These are phyloP conservation scores for Naematelia aurantialba DNA, from an alignment of 768 basidiomycete species.

Conservation along the genomic window DNA sequence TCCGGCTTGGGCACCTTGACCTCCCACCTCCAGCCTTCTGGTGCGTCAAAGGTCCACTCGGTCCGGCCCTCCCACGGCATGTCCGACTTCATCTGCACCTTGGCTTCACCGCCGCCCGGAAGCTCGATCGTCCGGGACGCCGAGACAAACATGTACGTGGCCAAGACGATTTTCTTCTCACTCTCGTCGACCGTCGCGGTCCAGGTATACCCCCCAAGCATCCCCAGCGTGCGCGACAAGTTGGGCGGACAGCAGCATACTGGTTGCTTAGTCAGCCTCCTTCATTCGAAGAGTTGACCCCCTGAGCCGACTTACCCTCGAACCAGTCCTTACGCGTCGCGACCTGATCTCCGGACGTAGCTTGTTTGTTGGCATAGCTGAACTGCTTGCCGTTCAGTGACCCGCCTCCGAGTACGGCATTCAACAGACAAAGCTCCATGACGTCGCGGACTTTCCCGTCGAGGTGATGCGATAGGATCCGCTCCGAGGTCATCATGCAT, in stretches of 20 bases:
- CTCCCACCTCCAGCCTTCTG: conserved; percentile 26
- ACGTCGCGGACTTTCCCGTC: conserved; percentile 30
- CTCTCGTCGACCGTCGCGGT: conserved; percentile 14
- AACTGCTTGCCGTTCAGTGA: conserved; percentile 30
- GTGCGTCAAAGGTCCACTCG: conserved; percentile 11
- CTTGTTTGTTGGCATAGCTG: conserved; percentile 34
- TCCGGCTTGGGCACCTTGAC: conserved; percentile 21
- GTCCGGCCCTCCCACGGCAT: conserved; percentile 31
- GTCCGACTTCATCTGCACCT: conserved; percentile 18
- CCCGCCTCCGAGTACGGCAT: conserved; percentile 32
- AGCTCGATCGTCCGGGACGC: conserved; percentile 22
- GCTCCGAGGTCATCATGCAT: conserved; percentile 36
- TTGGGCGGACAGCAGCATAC: conserved; percentile 41
- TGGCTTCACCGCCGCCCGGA: conserved; percentile 16
- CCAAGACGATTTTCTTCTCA: conserved; percentile 13
- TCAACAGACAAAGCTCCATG: conserved; percentile 30
- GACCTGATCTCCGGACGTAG: conserved; percentile 29
- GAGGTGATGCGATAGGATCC: conserved; percentile 24
- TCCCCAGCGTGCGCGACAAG: conserved; percentile 28
- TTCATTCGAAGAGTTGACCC: too few species aligned
- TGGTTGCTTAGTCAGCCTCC: conserved; percentile 4
- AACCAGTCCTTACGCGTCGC: conserved; percentile 33
- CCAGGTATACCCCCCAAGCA: conserved; percentile 38
- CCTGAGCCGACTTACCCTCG: conserved; percentile 30
- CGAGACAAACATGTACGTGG: conserved; percentile 27